A percentile compares a stretch with the other conserved stretches of the same genome.
phyloP scores from a whole-genome alignment of 2,329 filamentous ascomycete genomes.

The Cercospora zeina region DNA sequence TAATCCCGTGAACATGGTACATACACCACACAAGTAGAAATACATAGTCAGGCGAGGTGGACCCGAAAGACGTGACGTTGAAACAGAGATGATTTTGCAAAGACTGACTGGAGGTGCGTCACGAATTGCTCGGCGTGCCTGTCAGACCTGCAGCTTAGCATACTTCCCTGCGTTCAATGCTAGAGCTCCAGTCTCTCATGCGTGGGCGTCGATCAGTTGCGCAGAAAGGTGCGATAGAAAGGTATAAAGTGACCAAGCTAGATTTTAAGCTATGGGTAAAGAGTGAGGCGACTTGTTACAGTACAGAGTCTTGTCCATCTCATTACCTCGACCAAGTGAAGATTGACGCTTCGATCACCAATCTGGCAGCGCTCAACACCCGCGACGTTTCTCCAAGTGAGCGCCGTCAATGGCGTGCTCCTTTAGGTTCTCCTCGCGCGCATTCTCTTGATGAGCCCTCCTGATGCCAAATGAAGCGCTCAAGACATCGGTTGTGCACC shows the following conservation, averaged over 20 bases:
- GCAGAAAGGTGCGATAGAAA: neutral
- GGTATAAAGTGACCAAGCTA: neutral
- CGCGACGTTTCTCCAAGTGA: too few relatives aligned
- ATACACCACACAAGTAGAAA: neutral
- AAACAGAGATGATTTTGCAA: conserved; percentile 14
- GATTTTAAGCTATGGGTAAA: neutral
- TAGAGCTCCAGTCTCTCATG: neutral
- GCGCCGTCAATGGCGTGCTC: too few relatives aligned
- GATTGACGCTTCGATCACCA: too few relatives aligned
- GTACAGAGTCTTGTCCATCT: neutral
- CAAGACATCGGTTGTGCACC: neutral
- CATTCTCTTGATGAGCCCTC: too few relatives aligned
- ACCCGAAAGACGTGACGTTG: conserved; percentile 13
- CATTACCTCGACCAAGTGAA: neutral
- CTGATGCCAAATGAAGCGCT: too few relatives aligned
- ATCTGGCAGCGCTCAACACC: too few relatives aligned
- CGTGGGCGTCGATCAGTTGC: neutral
- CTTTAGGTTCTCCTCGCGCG: too few relatives aligned
- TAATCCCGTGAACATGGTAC: conserved; percentile 9
- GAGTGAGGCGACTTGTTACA: neutral
- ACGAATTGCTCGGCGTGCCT: neutral
- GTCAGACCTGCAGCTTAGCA: neutral
- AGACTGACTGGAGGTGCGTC: neutral
- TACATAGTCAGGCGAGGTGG: neutral
- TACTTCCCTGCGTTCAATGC: neutral